Percentiles rank a stretch among this genome's conserved stretches.
phyloP scores from a whole-genome alignment of 2,329 filamentous ascomycete genomes.

The Alternaria triticimaculans region DNA sequence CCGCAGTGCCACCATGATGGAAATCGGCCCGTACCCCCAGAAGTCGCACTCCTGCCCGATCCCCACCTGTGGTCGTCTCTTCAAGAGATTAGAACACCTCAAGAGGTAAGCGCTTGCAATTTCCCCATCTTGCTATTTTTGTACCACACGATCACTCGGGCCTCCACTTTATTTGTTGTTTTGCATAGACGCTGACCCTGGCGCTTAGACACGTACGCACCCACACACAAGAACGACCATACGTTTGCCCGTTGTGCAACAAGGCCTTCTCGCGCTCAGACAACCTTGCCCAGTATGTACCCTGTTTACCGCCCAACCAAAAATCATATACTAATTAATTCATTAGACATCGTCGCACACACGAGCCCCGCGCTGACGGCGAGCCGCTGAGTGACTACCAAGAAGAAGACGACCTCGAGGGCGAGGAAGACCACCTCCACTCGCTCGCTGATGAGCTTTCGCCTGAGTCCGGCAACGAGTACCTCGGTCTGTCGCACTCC shows the following conservation, averaged over 20 bases:
- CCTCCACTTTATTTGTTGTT: constrained; percentile 31
- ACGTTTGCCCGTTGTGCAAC: constrained; percentile 96
- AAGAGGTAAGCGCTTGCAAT: constrained; percentile 79
- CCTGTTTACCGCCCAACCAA: constrained; percentile 15
- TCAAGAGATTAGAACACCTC: constrained; percentile 98
- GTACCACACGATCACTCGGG: constrained; percentile 13
- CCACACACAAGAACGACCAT: constrained; percentile 98
- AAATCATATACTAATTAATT: constrained; percentile 48
- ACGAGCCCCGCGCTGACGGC: constrained; percentile 74
- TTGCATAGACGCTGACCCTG: constrained; percentile 58
- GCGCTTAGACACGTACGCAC: constrained; percentile 91
- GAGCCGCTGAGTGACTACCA: constrained; percentile 68
- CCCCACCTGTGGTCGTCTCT: constrained; percentile 92
- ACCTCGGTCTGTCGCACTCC: constrained; percentile 49
- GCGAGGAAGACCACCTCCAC: constrained; percentile 84
- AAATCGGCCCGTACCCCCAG: constrained; percentile 93
- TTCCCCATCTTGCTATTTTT: constrained; percentile 27
- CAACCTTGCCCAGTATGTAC: constrained; percentile 91
- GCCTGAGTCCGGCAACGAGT: constrained; percentile 72
- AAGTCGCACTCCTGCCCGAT: constrained; percentile 99
- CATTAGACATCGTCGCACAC: constrained; percentile 73
- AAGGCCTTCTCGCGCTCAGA: constrained; percentile 99
- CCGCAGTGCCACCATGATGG: constrained; percentile 94
- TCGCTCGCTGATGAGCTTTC: constrained; percentile 82
- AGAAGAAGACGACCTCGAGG: constrained; percentile 88